Evolutionary conservation across 257 asterid genomes (phyloP), one percentile per base, ranked within the genome.

Genomic region (Handroanthus guayacan): DNA sequence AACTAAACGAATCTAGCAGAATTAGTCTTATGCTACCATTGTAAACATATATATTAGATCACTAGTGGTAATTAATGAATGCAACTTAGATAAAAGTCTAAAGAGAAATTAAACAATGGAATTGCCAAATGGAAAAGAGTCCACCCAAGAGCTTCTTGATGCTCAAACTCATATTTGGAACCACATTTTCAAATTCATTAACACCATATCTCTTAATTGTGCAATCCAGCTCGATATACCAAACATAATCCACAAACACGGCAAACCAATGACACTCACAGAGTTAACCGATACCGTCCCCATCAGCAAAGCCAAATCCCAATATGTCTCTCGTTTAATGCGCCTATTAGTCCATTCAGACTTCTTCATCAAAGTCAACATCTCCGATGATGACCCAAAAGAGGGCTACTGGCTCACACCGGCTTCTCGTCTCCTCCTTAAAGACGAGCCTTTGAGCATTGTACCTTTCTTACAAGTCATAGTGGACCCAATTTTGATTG

Each of bases 101-200:
- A 2, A 11, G 58, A 7, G 13, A 34, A 25, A 61, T 25, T 25
- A 25, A 25, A 11, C 13, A 36, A 71, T 71, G 75, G 66, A 41
- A 37, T 17, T 41, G 54, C 41, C 13, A 4, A 74, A 62, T 16
- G 71, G 54, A 74, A 37, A 36, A 31, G 1, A 3, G 7, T 56
- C 75, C 5, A 25, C 39, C 50, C 16, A 17, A 6, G 71, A 77
- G 81, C 45, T 61, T 12, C 71, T 77, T 51, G 52, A 48, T 18
- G 70, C 81, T 62, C 81, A 69, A 77, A 37, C 71, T 25, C 81
- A 61, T 58, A 43, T 77, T 18, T 69, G 76, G 81, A 77, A 77
- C 47, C 47, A 17, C 37, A 18, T 48, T 1, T 69, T 69, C 81
- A 50, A n/a, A 44, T 77, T 58, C 50, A 69, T 70, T 36, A 69